phyloP scores from a whole-genome alignment of 805 yeast genomes.

The Hermanozyma aechmeae region DNA sequence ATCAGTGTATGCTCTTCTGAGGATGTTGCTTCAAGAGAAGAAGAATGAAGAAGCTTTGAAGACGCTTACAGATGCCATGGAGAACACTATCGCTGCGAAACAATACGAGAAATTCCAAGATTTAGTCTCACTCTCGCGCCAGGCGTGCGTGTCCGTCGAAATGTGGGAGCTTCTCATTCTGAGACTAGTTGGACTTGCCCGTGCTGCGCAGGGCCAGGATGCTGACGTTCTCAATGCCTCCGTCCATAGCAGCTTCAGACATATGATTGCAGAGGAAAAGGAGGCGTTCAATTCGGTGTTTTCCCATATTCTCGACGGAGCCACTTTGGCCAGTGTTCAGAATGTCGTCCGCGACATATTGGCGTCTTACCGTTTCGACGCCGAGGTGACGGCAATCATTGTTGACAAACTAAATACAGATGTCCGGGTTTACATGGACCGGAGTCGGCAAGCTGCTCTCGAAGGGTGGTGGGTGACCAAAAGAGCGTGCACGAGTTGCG shows the following conservation, averaged over 20 bases:
- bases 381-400: slow-evolving; percentile 41
- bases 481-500: slow-evolving; percentile 67
- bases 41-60: slow-evolving; percentile 21
- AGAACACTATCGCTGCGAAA: slow-evolving; percentile 9
- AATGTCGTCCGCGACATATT: slow-evolving; percentile 55
- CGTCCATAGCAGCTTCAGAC: no score
- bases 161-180: slow-evolving; percentile 44
- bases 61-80: slow-evolving; percentile 13
- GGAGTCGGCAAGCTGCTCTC: slow-evolving; percentile 30
- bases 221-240: no score
- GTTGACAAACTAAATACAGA: slow-evolving; percentile 48
- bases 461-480: slow-evolving; percentile 52
- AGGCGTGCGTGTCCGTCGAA: not conserved
- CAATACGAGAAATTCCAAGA: slow-evolving; percentile 2
- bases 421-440: slow-evolving; percentile 37
- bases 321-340: slow-evolving; percentile 48
- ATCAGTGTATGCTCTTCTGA: slow-evolving; percentile 22
- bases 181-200: slow-evolving; percentile 38
- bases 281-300: slow-evolving; percentile 5
- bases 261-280: no score
- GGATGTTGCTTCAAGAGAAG: slow-evolving; percentile 14
- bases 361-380: slow-evolving; percentile 56
- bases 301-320: slow-evolving; percentile 7
- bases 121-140: not conserved
- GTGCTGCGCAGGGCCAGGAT: slow-evolving; percentile 22